Conservation (phyloP, 768 basidiomycete genomes). For the Mycena kentingensis region DNA sequence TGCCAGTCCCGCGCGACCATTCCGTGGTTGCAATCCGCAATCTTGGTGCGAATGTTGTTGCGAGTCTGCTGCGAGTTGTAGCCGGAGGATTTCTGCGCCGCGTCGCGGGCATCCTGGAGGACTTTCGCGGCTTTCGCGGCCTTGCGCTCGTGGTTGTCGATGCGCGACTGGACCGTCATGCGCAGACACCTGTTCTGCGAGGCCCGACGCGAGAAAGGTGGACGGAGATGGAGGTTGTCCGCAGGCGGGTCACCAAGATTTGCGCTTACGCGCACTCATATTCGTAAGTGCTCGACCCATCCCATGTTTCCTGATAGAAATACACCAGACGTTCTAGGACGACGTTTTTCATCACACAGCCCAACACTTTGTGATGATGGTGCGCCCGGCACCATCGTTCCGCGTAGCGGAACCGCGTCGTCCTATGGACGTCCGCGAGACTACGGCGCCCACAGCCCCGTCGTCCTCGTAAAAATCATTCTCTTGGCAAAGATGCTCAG, state of each 20-base stretch:
- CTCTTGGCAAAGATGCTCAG: no score
- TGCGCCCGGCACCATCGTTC: no score
- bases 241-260: no score
- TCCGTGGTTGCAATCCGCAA: conserved; percentile 6
- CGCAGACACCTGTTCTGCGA: background rate
- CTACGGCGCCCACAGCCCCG: no score
- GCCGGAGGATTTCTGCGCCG: no score
- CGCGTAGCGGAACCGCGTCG: no score
- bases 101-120: conserved; percentile 9
- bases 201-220: background rate
- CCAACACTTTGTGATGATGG: no score
- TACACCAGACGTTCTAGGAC: conserved; percentile 16
- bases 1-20: conserved; percentile 26
- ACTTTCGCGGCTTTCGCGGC: background rate
- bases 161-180: conserved; percentile 4
- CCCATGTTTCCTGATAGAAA: background rate
- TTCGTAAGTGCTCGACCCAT: background rate
- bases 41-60: conserved; percentile 8
- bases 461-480: no score
- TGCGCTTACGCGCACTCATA: no score
- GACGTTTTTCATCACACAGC: background rate
- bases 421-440: no score
- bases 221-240: background rate
- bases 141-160: conserved; percentile 5
- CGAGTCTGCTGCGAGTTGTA: conserved; percentile 12